Conservation (phyloP, 495 filamentous ascomycete species). For the Xylona heveae region DNA sequence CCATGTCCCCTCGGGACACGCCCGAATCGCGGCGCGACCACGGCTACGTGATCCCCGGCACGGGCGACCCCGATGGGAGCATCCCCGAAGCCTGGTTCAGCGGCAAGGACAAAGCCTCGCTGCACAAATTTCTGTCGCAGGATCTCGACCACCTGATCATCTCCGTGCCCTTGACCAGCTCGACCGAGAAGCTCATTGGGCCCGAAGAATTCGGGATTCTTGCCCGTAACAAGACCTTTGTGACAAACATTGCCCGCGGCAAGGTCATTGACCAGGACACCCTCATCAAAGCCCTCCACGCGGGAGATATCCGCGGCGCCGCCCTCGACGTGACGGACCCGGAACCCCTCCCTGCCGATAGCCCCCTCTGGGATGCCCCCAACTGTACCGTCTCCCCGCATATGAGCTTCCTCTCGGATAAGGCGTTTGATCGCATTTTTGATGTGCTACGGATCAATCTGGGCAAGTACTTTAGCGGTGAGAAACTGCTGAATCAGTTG, state of each 20-base stretch:
- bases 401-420: no score
- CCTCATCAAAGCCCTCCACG: conserved; percentile 38
- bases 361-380: conserved; percentile 48
- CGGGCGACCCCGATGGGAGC: conserved; percentile 53
- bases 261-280: conserved; percentile 47
- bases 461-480: no score
- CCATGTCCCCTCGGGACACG: conserved; percentile 35
- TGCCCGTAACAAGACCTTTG: conserved; percentile 27
- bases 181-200: conserved; percentile 40
- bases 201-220: conserved; percentile 46
- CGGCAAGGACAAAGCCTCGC: conserved; percentile 32
- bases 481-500: no score
- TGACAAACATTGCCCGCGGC: conserved; percentile 61
- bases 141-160: conserved; percentile 61
- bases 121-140: conserved; percentile 43
- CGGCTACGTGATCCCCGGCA: conserved; percentile 51
- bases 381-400: conserved; percentile 68
- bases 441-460: no score
- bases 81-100: conserved; percentile 56
- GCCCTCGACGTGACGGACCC: conserved; percentile 77
- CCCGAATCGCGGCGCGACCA: conserved; percentile 27
- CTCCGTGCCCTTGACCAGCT: conserved; percentile 46
- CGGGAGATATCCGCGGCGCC: conserved; percentile 32
- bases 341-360: conserved; percentile 51
- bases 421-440: no score